A percentile compares a stretch with the other conserved stretches of the same genome.
Evolutionary conservation across 2,329 filamentous ascomycete species (phyloP).

Genomic region (Alternaria dauci): DNA sequence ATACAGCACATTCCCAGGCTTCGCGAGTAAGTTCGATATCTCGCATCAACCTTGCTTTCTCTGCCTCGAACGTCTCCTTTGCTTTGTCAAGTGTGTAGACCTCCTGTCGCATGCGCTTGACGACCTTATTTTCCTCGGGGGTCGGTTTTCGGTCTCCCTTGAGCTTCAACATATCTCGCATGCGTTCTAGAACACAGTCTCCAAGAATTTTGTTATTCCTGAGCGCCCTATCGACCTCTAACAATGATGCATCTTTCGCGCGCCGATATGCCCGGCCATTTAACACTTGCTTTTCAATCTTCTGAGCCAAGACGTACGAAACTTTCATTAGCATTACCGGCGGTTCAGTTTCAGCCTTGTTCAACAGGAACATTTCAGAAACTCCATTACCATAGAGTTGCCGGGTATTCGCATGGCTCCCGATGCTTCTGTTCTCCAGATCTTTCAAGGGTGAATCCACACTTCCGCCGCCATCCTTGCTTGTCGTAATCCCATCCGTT

Average conservation of each 20-base stretch:
- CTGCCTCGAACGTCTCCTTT: neutral
- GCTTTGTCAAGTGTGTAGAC: no score
- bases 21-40: neutral
- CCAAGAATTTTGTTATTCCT: neutral
- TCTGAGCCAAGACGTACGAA: neutral
- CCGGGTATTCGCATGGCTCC: neutral
- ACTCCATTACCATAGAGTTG: neutral
- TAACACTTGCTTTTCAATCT: neutral
- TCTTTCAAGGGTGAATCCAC: no score
- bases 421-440: no score
- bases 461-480: no score
- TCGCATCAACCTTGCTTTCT: neutral
- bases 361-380: neutral
- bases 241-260: neutral
- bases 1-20: neutral
- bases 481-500: no score
- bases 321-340: constrained; percentile 1
- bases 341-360: neutral
- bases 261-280: neutral
- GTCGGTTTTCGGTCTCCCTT: neutral
- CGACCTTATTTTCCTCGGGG: neutral
- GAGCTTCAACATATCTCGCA: neutral
- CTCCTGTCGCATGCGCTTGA: neutral
- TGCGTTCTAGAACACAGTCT: neutral
- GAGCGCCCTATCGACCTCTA: neutral